Conservation (phyloP, 2,329 filamentous ascomycete species). For the Ophiocordyceps robertsii region DNA sequence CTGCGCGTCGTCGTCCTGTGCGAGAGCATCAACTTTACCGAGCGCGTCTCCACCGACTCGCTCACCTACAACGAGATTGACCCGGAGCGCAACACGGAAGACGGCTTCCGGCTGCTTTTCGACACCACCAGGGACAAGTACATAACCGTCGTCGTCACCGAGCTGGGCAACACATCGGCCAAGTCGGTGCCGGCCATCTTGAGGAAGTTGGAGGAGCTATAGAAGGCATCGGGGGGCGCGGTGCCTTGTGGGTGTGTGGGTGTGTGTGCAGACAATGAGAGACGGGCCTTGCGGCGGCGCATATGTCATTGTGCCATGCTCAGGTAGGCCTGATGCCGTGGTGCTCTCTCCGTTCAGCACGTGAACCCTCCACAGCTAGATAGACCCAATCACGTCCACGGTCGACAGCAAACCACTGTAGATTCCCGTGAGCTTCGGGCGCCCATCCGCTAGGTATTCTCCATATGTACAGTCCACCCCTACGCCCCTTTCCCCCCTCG, state of each 20-base stretch:
- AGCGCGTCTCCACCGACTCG: conserved; percentile 78
- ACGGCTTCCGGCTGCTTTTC: conserved; percentile 58
- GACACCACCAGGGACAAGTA: conserved; percentile 84
- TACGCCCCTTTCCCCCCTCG: not conserved
- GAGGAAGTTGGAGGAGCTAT: conserved; percentile 43
- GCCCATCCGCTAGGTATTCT: conserved; percentile 1
- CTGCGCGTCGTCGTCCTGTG: conserved; percentile 81
- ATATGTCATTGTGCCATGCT: too few relatives aligned
- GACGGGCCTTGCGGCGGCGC: not conserved
- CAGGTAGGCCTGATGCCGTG: too few relatives aligned
- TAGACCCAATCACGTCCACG: too few relatives aligned
- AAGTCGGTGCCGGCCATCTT: conserved; percentile 63
- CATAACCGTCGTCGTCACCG: conserved; percentile 79
- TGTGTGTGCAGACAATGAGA: not conserved
- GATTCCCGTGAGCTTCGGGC: not conserved
- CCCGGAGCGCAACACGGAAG: conserved; percentile 50
- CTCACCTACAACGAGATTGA: conserved; percentile 89
- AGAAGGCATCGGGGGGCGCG: not conserved
- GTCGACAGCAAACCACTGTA: too few relatives aligned
- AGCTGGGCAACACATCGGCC: conserved; percentile 75
- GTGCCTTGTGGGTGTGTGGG: too few relatives aligned
- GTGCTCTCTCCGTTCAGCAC: too few relatives aligned
- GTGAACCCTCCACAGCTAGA: too few relatives aligned
- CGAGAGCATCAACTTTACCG: conserved; percentile 86
- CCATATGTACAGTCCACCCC: conserved; percentile 2